Evolutionary conservation across 202 grass and related monocot genomes (phyloP).

Genomic region (Dendrocalamus latiflorus): DNA sequence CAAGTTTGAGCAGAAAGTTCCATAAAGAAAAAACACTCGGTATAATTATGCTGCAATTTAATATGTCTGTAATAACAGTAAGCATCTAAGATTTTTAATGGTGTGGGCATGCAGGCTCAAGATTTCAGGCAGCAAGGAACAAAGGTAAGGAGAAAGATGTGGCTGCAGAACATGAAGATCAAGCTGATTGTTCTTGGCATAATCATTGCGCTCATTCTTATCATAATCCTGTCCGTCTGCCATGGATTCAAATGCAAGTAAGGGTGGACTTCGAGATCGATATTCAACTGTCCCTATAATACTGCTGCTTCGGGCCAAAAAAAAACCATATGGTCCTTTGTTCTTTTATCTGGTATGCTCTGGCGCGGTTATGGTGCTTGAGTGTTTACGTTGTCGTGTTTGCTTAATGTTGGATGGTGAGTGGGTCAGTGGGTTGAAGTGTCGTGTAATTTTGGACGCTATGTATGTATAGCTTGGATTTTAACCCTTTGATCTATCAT

Average conservation of each 20-base stretch:
- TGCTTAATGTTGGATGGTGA: conserved; percentile 6
- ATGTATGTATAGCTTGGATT: conserved; percentile 43
- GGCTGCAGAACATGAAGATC: conserved; percentile 98
- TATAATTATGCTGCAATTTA: neutral
- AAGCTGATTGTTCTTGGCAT: conserved; percentile 90
- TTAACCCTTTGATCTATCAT: neutral
- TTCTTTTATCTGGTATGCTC: conserved; percentile 21
- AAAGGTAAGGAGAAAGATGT: conserved; percentile 80
- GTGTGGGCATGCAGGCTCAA: conserved; percentile 40
- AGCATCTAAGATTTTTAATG: neutral
- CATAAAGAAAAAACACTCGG: no score
- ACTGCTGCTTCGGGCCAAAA: conserved; percentile 20
- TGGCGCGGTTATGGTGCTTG: neutral
- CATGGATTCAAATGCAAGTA: conserved; percentile 88
- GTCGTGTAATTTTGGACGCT: conserved; percentile 41
- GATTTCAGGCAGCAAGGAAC: no score
- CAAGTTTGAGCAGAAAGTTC: neutral
- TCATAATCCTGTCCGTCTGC: conserved; percentile 89
- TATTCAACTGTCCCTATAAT: conserved; percentile 37
- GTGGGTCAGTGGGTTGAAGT: conserved; percentile 8
- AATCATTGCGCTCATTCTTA: conserved; percentile 81
- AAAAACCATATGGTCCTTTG: neutral
- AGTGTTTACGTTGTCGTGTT: neutral
- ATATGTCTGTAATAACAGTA: neutral
- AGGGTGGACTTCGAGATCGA: neutral